Conservation (phyloP, 768 basidiomycete species). For the Chalciporus sphaerocephalus region DNA sequence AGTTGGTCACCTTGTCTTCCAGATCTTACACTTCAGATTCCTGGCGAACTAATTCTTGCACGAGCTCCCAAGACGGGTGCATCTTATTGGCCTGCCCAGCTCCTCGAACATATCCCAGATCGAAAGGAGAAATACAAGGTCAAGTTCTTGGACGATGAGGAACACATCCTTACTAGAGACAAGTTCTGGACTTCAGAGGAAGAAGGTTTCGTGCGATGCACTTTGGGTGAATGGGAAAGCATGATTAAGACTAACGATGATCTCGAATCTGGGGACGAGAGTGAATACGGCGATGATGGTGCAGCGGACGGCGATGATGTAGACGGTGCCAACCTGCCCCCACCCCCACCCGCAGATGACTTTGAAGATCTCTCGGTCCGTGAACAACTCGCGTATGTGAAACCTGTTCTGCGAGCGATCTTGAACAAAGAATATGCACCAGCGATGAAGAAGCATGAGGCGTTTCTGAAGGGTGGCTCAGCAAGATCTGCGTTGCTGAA, state of each 20-base stretch:
- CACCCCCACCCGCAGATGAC: conserved; percentile 41
- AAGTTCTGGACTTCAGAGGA: conserved; percentile 58
- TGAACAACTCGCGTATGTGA: conserved; percentile 62
- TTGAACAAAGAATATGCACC: conserved; percentile 55
- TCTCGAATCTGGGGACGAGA: conserved; percentile 28
- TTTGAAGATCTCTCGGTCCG: conserved; percentile 49
- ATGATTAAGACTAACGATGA: conserved; percentile 28
- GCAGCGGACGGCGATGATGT: conserved; percentile 28
- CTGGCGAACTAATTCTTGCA: conserved; percentile 65
- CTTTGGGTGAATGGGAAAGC: conserved; percentile 57
- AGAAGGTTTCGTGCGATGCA: conserved; percentile 59
- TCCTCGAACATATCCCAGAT: conserved; percentile 45
- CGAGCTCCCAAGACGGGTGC: conserved; percentile 28
- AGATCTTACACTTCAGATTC: conserved; percentile 52
- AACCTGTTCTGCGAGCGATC: conserved; percentile 57
- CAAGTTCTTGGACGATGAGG: conserved; percentile 53
- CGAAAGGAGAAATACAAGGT: conserved; percentile 49
- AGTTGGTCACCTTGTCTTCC: conserved; percentile 40
- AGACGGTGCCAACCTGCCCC: conserved; percentile 13
- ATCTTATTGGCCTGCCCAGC: conserved; percentile 64
- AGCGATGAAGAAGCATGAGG: conserved; percentile 42
- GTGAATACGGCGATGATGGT: conserved; percentile 29
- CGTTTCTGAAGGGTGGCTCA: conserved; percentile 57
- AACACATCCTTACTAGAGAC: conserved; percentile 39
- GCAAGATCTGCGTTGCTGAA: conserved; percentile 35